These are phyloP conservation scores for Lolium rigidum DNA, from an alignment of 176 grass and related monocot species.

Conservation along the genomic window DNA sequence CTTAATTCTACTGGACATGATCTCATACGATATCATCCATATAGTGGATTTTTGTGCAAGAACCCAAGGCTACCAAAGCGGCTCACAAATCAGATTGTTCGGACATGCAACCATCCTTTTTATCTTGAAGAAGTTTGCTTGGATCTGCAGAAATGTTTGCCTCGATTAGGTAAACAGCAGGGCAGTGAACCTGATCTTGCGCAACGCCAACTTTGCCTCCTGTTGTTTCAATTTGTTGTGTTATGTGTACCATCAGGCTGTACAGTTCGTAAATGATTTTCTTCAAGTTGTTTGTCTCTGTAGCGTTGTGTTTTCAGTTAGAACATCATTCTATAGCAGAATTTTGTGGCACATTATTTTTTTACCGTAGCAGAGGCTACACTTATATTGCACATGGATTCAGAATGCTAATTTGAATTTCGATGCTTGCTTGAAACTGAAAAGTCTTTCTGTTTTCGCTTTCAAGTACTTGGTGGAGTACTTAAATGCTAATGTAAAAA, in stretches of 20 bases:
- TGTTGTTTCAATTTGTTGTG: conserved; percentile 10
- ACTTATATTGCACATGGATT: background rate
- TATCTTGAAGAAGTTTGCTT: conserved; percentile 1
- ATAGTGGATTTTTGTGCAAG: conserved; percentile 19
- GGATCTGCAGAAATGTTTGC: conserved; percentile 5
- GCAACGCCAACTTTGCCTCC: background rate
- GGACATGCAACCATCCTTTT: background rate
- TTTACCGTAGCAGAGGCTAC: background rate
- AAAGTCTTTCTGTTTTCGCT: background rate
- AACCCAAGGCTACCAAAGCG: conserved; percentile 10
- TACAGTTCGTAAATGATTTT: background rate
- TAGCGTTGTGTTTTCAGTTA: background rate
- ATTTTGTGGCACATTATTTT: background rate
- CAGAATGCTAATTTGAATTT: background rate
- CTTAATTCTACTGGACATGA: conserved; percentile 24
- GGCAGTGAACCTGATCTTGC: background rate
- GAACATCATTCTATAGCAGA: conserved; percentile 1
- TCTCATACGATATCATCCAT: background rate
- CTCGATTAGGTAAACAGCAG: background rate
- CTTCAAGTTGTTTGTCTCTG: background rate
- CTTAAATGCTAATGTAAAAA: too few species aligned
- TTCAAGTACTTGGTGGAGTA: too few species aligned
- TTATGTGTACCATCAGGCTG: conserved; percentile 2
- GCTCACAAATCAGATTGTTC: conserved; percentile 16
- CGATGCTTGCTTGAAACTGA: background rate